Conservation (phyloP, 2,329 filamentous ascomycete species). For the Leptosphaerulina australis region DNA sequence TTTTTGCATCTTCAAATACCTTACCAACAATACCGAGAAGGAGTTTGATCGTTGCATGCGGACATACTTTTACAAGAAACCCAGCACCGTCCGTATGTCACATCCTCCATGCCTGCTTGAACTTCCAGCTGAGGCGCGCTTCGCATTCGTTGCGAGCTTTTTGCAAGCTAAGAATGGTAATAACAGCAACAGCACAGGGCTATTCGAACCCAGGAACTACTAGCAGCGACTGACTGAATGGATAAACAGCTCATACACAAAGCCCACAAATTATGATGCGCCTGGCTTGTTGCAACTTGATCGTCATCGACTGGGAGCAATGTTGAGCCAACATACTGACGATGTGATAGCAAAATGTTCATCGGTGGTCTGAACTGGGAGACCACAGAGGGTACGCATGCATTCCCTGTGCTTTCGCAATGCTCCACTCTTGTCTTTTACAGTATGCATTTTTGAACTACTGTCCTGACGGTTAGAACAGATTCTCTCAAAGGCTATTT, state of each 20-base stretch:
- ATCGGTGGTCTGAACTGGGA: slow-evolving; percentile 99
- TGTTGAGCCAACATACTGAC: slow-evolving; percentile 23
- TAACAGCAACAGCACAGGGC: not conserved
- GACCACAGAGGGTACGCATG: slow-evolving; percentile 87
- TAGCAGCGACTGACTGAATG: not conserved
- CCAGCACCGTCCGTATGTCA: not conserved
- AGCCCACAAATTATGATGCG: slow-evolving; percentile 9
- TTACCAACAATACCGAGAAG: not conserved
- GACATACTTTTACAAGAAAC: not conserved
- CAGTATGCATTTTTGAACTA: not conserved
- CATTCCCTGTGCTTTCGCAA: not conserved
- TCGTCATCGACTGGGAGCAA: not conserved
- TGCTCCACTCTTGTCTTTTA: not conserved
- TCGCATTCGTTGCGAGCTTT: not conserved
- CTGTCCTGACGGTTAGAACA: slow-evolving; percentile 49
- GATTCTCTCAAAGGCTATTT: slow-evolving; percentile 98
- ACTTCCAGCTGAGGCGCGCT: not conserved
- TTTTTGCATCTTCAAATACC: not conserved
- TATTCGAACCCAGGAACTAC: not conserved
- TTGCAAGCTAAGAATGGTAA: not conserved
- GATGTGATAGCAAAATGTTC: slow-evolving; percentile 86
- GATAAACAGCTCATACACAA: too few relatives aligned
- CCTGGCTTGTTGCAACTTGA: not conserved
- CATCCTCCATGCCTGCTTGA: not conserved
- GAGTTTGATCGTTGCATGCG: not conserved